Evolutionary conservation across 306 rosid species (phyloP).

Genomic region (Casuarina glauca): DNA sequence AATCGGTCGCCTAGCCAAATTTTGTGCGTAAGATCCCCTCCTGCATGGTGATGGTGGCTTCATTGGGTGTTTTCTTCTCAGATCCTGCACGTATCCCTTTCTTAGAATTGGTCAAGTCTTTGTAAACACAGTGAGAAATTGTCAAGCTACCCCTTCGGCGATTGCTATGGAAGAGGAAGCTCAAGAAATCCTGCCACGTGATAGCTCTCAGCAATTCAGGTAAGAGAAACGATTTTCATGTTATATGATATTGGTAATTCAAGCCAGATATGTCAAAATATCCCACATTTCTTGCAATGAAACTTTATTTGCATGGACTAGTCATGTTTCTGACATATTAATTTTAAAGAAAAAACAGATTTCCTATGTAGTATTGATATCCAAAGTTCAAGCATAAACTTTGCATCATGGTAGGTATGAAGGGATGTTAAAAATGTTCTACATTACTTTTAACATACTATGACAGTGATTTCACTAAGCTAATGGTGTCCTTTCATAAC

Average conservation of each 20-base stretch:
- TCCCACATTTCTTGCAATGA: no score
- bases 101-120: constrained; percentile 45
- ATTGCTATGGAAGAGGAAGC: constrained; percentile 14
- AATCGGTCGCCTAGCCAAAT: constrained; percentile 41
- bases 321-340: no score
- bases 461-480: no score
- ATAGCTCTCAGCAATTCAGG: constrained; percentile 42
- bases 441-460: no score
- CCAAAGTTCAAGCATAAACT: no score
- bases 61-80: constrained; percentile 52
- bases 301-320: no score
- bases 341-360: no score
- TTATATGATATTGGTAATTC: neutral
- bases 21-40: constrained; percentile 63
- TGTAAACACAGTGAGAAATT: constrained; percentile 36
- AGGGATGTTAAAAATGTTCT: no score
- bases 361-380: no score
- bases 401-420: no score
- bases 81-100: constrained; percentile 52
- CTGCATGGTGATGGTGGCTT: constrained; percentile 46
- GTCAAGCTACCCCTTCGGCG: constrained; percentile 14
- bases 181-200: constrained; percentile 19
- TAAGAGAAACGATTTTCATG: constrained; percentile 19
- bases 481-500: no score
- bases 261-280: no score